A percentile compares a stretch with the other conserved stretches of the same genome.
Evolutionary conservation across 495 filamentous ascomycete genomes (phyloP).

Genomic region (Penicillium angulare): DNA sequence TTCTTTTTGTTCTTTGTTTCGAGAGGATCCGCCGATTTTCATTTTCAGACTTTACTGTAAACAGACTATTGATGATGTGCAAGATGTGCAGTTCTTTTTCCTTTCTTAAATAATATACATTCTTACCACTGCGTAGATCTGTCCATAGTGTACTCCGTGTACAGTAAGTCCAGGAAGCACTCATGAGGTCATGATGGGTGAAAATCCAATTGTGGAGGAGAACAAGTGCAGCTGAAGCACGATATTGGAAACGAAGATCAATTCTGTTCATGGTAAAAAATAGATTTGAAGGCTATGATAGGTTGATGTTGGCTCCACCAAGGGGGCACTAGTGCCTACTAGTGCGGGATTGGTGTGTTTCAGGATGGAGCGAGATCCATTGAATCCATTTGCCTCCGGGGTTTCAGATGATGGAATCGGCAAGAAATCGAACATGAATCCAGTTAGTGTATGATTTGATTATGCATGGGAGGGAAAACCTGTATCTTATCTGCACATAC

Average conservation of each 20-base stretch:
- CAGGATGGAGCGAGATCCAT: conserved; percentile 25
- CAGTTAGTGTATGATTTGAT: background rate
- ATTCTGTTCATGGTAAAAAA: too few relatives aligned
- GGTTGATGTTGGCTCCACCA: too few relatives aligned
- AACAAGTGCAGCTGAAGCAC: background rate
- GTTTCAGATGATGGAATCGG: conserved; percentile 19
- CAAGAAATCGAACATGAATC: background rate
- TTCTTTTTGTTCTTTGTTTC: background rate
- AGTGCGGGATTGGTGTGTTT: conserved; percentile 27
- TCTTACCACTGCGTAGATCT: too few relatives aligned
- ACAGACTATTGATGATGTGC: background rate
- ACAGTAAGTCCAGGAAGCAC: too few relatives aligned
- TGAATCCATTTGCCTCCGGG: conserved; percentile 14
- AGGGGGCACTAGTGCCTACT: conserved; percentile 17
- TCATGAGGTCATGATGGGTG: too few relatives aligned
- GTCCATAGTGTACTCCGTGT: too few relatives aligned
- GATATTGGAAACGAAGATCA: background rate
- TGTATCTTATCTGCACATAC: too few relatives aligned
- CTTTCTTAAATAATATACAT: too few relatives aligned
- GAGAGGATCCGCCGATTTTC: background rate
- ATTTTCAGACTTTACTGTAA: background rate
- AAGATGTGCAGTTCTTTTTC: background rate
- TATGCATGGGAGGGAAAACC: background rate
- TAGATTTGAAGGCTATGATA: too few relatives aligned
- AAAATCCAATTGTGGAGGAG: background rate